Evolutionary conservation across 495 filamentous ascomycete genomes (phyloP), one percentile per base, ranked within the genome.

Genomic region (Letharia columbiana): DNA sequence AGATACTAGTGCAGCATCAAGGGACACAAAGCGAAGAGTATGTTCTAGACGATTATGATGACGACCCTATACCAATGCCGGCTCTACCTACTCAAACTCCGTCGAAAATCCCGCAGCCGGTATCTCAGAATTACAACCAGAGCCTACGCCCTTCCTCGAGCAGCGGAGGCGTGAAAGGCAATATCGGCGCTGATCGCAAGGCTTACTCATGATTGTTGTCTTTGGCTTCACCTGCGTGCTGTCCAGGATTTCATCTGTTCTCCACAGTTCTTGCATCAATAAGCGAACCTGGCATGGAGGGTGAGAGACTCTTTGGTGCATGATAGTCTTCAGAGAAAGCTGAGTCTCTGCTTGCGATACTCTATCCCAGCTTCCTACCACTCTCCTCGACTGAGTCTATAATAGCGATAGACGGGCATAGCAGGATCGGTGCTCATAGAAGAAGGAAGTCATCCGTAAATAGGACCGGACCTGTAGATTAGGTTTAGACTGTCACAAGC

Each of bases 21-120:
- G 78, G 77, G 31, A 75, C 73, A 33, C 80, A 80, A 42, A 79
- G 82, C 40, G 84, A 86, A 66, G 81, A 85, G 28, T 82, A 81
- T 61, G 67, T 79, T n/a, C 77, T 75, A 52, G 78, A 83, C 65
- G 83, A 82, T 52, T 81, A 84, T 62, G 83, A 85, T 31, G 82
- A 86, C 20, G 83, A 85, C 66, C 72, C 76, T 18, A 73, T 77
- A 7, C 74, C 77, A 61, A 73, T 77, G 9, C 74, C 76, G 60
- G 71, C 69, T n/a, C 73, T 79, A 9, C 75, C 74, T 8, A 62
- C 71, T 28, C 71, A 66, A 56, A 61, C 67, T 61, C 71, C 71
- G 15, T 69, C 69, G 40, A 69, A 63, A 56, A 67, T 70, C 49
- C 66, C 69, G 20, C 71, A 73, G 52, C 62, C 69, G 18, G 59